A percentile compares a stretch with the other conserved stretches of the same genome.
These are phyloP conservation scores for Hordeum pubiflorum DNA, from an alignment of 202 grass and related monocot genomes.

Conservation along the genomic window DNA sequence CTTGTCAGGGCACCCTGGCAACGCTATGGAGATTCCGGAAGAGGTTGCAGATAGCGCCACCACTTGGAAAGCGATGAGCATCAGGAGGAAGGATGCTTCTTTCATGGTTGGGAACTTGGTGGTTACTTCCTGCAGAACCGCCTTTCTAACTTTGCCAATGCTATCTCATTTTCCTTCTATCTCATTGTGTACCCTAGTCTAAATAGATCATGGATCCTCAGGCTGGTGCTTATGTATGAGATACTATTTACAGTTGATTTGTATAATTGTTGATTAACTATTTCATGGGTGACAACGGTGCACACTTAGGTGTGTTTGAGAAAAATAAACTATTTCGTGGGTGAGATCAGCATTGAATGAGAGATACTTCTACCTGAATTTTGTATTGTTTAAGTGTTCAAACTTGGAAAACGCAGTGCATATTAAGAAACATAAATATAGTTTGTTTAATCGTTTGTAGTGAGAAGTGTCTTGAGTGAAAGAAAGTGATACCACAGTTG, in stretches of 20 bases:
- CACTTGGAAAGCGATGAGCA: neutral
- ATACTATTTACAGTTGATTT: neutral
- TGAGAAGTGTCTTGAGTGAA: neutral
- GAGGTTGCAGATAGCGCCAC: neutral
- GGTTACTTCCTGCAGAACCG: neutral
- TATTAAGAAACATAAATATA: neutral
- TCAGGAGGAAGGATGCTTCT: constrained; percentile 3
- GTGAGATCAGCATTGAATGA: neutral
- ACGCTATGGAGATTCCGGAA: neutral
- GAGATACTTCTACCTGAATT: neutral
- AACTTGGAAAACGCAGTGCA: neutral
- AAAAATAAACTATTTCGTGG: neutral
- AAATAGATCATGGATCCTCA: neutral
- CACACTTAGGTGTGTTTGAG: neutral
- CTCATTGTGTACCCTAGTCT: neutral
- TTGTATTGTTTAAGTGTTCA: neutral
- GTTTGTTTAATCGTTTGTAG: neutral
- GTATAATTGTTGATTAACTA: neutral
- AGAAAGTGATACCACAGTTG: neutral
- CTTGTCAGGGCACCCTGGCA: constrained; percentile 35
- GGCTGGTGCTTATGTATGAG: neutral
- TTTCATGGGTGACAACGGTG: neutral
- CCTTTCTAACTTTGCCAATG: neutral
- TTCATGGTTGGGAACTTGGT: constrained; percentile 13
- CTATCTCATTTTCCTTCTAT: neutral